A percentile compares a stretch with the other conserved stretches of the same genome.
Conservation (phyloP, 805 yeast species). For the Zygoascus ofunaensis region DNA sequence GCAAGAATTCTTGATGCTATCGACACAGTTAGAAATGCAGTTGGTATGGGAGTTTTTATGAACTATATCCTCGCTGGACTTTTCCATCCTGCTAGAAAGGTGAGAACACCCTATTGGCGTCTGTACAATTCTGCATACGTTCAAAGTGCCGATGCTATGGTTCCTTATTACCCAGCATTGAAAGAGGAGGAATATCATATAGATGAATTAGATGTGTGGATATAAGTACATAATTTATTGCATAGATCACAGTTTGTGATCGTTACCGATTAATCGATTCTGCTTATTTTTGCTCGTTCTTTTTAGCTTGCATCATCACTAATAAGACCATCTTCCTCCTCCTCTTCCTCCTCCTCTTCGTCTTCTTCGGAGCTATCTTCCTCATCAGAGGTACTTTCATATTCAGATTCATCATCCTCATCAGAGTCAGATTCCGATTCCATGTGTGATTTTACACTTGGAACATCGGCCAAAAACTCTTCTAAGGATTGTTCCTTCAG, state of each 20-base stretch:
- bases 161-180: constrained; percentile 65
- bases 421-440: constrained; percentile 20
- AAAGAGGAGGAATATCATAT: constrained; percentile 27
- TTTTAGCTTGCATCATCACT: constrained; percentile 5
- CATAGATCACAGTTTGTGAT: not conserved
- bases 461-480: constrained; percentile 62
- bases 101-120: constrained; percentile 78
- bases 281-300: not conserved
- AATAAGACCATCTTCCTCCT: constrained; percentile 5
- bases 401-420: constrained; percentile 22
- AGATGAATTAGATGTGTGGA: constrained; percentile 45
- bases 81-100: constrained; percentile 88
- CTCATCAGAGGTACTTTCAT: constrained; percentile 26
- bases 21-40: constrained; percentile 56
- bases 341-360: constrained; percentile 10
- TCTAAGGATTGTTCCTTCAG: constrained; percentile 69
- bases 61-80: constrained; percentile 81
- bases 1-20: constrained; percentile 71
- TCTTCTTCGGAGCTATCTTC: constrained; percentile 21
- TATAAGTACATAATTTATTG: constrained; percentile 15
- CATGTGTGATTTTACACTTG: constrained; percentile 17
- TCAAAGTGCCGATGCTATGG: constrained; percentile 62
- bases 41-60: constrained; percentile 69
- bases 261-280: constrained; percentile 1
- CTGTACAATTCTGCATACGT: constrained; percentile 69